Evolutionary conservation across 2,329 filamentous ascomycete genomes (phyloP).

Genomic region (Aaosphaeria pasadenensis): DNA sequence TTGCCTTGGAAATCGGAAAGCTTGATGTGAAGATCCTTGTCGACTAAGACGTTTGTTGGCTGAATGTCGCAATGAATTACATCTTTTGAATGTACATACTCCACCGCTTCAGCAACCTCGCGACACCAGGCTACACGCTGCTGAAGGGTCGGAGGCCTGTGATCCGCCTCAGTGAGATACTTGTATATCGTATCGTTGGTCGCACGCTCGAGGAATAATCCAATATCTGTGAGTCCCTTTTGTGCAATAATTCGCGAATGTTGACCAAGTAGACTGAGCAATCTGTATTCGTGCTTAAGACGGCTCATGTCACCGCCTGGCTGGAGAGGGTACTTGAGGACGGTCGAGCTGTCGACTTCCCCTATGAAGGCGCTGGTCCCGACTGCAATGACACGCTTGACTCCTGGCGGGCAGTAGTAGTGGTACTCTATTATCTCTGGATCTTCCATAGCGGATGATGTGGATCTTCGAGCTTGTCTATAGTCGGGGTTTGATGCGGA

Average conservation of each 20-base stretch:
- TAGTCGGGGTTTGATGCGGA: too few species aligned
- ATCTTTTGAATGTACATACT: constrained; percentile 10
- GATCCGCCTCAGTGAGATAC: too few species aligned
- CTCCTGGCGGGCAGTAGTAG: constrained; percentile 2
- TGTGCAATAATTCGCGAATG: constrained; percentile 10
- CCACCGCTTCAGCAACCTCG: constrained; percentile 9
- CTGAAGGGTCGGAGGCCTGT: not conserved
- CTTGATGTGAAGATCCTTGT: constrained; percentile 8
- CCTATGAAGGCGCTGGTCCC: constrained; percentile 5
- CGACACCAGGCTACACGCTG: constrained; percentile 8
- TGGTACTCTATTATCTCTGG: too few species aligned
- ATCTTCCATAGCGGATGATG: too few species aligned
- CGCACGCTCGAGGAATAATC: constrained; percentile 8
- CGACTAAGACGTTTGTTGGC: constrained; percentile 9
- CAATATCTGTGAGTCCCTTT: constrained; percentile 8
- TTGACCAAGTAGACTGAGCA: constrained; percentile 7
- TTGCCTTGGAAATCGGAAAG: constrained; percentile 11
- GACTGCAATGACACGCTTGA: constrained; percentile 7
- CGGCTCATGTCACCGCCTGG: constrained; percentile 5
- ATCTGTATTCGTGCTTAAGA: constrained; percentile 5
- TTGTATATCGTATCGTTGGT: too few species aligned
- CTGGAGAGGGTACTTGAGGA: constrained; percentile 8
- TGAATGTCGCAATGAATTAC: constrained; percentile 10
- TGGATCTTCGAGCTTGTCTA: too few species aligned
- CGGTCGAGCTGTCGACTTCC: constrained; percentile 6